Percentiles rank a stretch among this genome's conserved stretches.
Evolutionary conservation across 2,329 filamentous ascomycete species (phyloP).

Genomic region (Bretziella fagacearum): DNA sequence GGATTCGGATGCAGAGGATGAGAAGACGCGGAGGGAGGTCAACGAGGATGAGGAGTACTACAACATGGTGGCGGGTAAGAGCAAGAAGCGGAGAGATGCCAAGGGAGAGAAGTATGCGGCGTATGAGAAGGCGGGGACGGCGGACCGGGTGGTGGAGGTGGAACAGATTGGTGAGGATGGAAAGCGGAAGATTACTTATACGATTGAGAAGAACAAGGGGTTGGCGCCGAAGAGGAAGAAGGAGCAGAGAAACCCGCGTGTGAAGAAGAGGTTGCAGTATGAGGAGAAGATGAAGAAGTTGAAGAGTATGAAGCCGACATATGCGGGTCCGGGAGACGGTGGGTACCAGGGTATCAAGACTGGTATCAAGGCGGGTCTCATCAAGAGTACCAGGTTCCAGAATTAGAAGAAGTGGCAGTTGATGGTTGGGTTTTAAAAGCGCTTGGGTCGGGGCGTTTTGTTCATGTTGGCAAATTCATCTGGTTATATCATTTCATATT

Average conservation of each 20-base stretch:
- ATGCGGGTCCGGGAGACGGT: slow-evolving; percentile 68
- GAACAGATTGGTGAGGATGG: slow-evolving; percentile 64
- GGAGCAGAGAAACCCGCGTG: slow-evolving; percentile 82
- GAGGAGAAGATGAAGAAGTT: slow-evolving; percentile 97
- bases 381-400: slow-evolving; percentile 86
- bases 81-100: slow-evolving; percentile 57
- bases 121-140: slow-evolving; percentile 43
- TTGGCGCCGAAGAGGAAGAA: slow-evolving; percentile 80
- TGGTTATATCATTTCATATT: slow-evolving; percentile 1
- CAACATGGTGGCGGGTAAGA: slow-evolving; percentile 59
- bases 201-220: slow-evolving; percentile 96
- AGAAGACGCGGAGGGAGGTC: slow-evolving; percentile 27
- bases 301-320: slow-evolving; percentile 66
- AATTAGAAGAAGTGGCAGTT: slow-evolving; percentile 8
- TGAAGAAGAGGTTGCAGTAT: slow-evolving; percentile 96
- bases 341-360: slow-evolving; percentile 84
- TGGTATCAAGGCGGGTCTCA: slow-evolving; percentile 84
- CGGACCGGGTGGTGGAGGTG: slow-evolving; percentile 44
- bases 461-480: slow-evolving; percentile 4
- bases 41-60: slow-evolving; percentile 75
- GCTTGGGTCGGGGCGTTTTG: slow-evolving; percentile 7
- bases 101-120: slow-evolving; percentile 42
- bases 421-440: slow-evolving; percentile 13
- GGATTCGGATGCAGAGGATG: slow-evolving; percentile 22
- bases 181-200: slow-evolving; percentile 82